These are phyloP conservation scores for Andrographis paniculata DNA, from an alignment of 305 asterid species.

Conservation along the genomic window DNA sequence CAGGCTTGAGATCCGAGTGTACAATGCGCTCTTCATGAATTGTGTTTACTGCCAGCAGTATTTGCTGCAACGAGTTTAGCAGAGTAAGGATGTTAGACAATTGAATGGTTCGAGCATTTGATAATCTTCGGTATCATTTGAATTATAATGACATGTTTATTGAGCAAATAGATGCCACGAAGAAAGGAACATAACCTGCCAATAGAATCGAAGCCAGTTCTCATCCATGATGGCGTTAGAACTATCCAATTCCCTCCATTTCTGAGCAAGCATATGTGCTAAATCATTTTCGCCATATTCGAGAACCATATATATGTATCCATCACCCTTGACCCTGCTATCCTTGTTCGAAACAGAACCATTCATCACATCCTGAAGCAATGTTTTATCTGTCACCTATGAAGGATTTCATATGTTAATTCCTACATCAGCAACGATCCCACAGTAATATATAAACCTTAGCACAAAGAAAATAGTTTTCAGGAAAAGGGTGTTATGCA, in stretches of 20 bases:
- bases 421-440: slow-evolving; percentile 3
- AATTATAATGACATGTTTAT: too few relatives aligned
- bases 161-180: slow-evolving; percentile 13
- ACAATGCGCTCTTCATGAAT: slow-evolving; percentile 97
- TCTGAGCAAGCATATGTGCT: slow-evolving; percentile 95
- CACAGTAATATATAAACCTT: slow-evolving; percentile 3
- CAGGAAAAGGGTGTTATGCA: slow-evolving; percentile 4
- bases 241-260: slow-evolving; percentile 82
- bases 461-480: too few relatives aligned
- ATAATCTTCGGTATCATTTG: too few relatives aligned
- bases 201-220: slow-evolving; percentile 96
- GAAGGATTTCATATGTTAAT: slow-evolving; percentile 24
- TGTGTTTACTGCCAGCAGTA: slow-evolving; percentile 87
- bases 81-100: slow-evolving; percentile 17
- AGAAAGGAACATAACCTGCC: slow-evolving; percentile 60
- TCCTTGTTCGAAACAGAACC: slow-evolving; percentile 78
- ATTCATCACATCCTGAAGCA: slow-evolving; percentile 72
- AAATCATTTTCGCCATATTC: slow-evolving; percentile 98
- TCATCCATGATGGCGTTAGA: slow-evolving; percentile 60
- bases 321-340: slow-evolving; percentile 79
- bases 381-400: slow-evolving; percentile 86
- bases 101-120: not conserved
- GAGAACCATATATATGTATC: slow-evolving; percentile 84
- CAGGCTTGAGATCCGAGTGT: slow-evolving; percentile 99
- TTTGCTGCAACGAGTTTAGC: slow-evolving; percentile 58